Percentiles rank a stretch among this genome's conserved stretches.
phyloP scores from a whole-genome alignment of 768 basidiomycete genomes.

The Tylopilus subfusipes region DNA sequence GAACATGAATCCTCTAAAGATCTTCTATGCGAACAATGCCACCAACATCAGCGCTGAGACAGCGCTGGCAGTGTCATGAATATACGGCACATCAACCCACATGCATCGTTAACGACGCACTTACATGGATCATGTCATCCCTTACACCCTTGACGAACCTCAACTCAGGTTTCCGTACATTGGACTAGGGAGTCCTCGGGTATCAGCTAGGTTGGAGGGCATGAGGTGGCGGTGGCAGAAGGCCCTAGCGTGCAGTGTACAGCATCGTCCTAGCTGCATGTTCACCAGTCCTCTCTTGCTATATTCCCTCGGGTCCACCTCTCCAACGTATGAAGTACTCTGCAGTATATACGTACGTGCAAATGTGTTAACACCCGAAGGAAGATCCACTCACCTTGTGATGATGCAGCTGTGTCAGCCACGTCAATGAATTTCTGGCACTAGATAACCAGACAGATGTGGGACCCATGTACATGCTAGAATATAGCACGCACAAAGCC shows the following conservation, averaged over 20 bases:
- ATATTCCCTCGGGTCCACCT: too few species aligned
- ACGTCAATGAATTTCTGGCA: slow-evolving; percentile 51
- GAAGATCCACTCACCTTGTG: neutral
- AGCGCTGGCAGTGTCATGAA: slow-evolving; percentile 51
- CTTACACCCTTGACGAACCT: slow-evolving; percentile 64
- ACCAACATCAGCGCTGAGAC: slow-evolving; percentile 52
- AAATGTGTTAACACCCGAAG: neutral
- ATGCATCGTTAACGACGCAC: neutral
- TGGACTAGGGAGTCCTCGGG: slow-evolving; percentile 36
- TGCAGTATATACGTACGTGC: slow-evolving; percentile 63
- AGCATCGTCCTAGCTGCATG: too few species aligned
- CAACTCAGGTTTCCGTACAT: slow-evolving; percentile 68
- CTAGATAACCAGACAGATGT: slow-evolving; percentile 52
- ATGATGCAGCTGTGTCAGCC: slow-evolving; percentile 50
- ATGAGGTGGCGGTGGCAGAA: too few species aligned
- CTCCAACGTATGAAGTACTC: too few species aligned
- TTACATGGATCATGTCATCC: slow-evolving; percentile 48
- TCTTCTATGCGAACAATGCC: slow-evolving; percentile 69
- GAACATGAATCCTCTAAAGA: slow-evolving; percentile 34
- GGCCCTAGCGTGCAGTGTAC: too few species aligned
- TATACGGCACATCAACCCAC: slow-evolving; percentile 8
- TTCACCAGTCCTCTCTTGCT: too few species aligned
- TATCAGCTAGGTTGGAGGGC: too few species aligned
- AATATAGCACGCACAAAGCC: slow-evolving; percentile 64
- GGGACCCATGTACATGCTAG: slow-evolving; percentile 55